These are phyloP conservation scores for Cnidoscolus chayamansa DNA, from an alignment of 441 rosid species.

Conservation along the genomic window DNA sequence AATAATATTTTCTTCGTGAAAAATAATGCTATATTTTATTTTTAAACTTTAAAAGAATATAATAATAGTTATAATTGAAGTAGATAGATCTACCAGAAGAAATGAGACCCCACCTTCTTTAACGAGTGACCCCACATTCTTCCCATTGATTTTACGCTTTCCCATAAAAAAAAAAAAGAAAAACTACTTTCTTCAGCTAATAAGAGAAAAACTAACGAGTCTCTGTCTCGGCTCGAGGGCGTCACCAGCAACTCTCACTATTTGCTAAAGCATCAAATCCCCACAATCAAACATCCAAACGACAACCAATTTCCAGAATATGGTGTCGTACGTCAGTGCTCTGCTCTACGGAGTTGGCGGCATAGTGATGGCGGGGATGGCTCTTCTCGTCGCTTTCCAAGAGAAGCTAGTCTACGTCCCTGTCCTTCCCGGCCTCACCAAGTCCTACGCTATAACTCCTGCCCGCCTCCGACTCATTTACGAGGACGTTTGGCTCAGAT, in stretches of 20 bases:
- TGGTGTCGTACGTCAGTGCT: conserved; percentile 72
- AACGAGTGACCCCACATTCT: not conserved
- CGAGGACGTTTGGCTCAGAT: conserved; percentile 94
- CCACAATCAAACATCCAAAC: conserved; percentile 6
- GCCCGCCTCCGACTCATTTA: conserved; percentile 70
- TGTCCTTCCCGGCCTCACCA: conserved; percentile 83
- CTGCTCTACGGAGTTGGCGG: conserved; percentile 88
- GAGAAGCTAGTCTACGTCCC: conserved; percentile 96
- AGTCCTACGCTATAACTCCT: conserved; percentile 77
- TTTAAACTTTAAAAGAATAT: no score
- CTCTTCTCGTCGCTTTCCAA: conserved; percentile 83
- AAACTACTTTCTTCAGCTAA: not conserved
- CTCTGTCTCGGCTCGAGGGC: not conserved
- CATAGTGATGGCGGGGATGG: conserved; percentile 82
- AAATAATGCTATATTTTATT: no score
- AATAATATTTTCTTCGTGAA: no score
- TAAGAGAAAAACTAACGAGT: not conserved
- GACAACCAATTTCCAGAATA: conserved; percentile 13
- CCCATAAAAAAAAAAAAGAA: not conserved
- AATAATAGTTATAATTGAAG: not conserved
- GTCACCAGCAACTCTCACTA: not conserved
- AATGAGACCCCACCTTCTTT: not conserved
- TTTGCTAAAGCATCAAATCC: no score
- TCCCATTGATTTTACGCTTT: not conserved
- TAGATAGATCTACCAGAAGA: not conserved